These are phyloP conservation scores for Conoideocrella luteorostrata DNA, from an alignment of 2,329 filamentous ascomycete genomes.

Conservation along the genomic window DNA sequence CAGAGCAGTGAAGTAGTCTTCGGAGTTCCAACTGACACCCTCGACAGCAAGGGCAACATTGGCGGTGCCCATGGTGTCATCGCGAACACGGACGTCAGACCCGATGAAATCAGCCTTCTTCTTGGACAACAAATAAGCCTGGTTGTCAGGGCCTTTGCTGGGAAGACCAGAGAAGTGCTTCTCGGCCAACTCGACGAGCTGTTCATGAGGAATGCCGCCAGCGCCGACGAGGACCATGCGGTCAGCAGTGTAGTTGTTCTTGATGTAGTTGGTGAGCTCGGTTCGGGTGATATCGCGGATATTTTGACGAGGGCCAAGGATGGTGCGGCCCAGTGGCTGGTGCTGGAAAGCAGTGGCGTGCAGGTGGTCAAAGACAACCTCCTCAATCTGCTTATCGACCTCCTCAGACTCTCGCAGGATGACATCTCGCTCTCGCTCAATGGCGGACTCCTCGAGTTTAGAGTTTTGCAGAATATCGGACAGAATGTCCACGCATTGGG, in stretches of 20 bases:
- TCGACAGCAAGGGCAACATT: conserved; percentile 98
- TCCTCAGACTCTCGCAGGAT: conserved; percentile 98
- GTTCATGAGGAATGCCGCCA: conserved; percentile 86
- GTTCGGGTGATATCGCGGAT: conserved; percentile 91
- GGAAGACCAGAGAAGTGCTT: conserved; percentile 86
- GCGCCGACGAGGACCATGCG: conserved; percentile 98
- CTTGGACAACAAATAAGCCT: conserved; percentile 73
- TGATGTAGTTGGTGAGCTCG: conserved; percentile 93
- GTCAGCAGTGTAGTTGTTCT: conserved; percentile 98
- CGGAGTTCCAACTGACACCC: conserved; percentile 98
- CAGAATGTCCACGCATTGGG: conserved; percentile 94
- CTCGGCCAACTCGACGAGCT: conserved; percentile 93
- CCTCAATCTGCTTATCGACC: conserved; percentile 99
- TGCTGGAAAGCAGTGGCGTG: conserved; percentile 97
- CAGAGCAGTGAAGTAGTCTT: conserved; percentile 97
- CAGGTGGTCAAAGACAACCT: conserved; percentile 98
- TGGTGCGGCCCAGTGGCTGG: conserved; percentile 94
- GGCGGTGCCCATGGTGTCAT: conserved; percentile 91
- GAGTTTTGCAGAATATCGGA: conserved; percentile 99
- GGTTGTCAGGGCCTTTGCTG: conserved; percentile 65
- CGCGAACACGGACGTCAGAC: conserved; percentile 90
- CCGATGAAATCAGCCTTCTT: conserved; percentile 90
- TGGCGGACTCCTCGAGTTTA: conserved; percentile 87
- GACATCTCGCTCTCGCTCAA: conserved; percentile 96
- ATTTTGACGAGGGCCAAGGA: conserved; percentile 96